Conservation (phyloP, 306 rosid genomes). For the Datisca glomerata region DNA sequence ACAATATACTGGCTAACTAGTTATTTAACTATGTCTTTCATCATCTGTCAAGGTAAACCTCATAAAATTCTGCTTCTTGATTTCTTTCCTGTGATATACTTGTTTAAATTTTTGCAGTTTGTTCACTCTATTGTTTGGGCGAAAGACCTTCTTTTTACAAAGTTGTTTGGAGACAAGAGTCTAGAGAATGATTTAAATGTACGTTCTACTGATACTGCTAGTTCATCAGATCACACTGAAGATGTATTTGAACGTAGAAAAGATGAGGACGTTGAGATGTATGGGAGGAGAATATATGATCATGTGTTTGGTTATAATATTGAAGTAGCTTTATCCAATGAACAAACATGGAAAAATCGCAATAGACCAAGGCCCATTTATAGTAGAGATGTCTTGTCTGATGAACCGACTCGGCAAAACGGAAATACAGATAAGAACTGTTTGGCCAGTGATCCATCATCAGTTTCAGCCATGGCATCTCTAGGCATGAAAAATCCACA, state of each 20-base stretch:
- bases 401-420: constrained; percentile 51
- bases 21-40: too few species aligned
- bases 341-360: constrained; percentile 96
- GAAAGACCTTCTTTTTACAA: constrained; percentile 81
- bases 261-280: constrained; percentile 73
- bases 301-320: constrained; percentile 96
- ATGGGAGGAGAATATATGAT: constrained; percentile 85
- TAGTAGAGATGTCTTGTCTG: constrained; percentile 49
- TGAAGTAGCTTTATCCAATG: constrained; percentile 76
- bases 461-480: constrained; percentile 79
- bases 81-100: constrained; percentile 4
- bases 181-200: constrained; percentile 87
- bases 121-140: constrained; percentile 99
- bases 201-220: constrained; percentile 67
- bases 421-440: constrained; percentile 41
- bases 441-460: constrained; percentile 29
- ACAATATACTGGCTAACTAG: too few species aligned
- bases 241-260: constrained; percentile 73
- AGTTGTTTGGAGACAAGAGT: constrained; percentile 89
- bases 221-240: constrained; percentile 65
- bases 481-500: constrained; percentile 96
- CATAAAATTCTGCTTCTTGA: neutral
- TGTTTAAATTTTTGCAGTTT: constrained; percentile 39
- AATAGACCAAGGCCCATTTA: constrained; percentile 78
- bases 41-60: neutral